A percentile compares a stretch with the other conserved stretches of the same genome.
Conservation (phyloP, 176 grass and related monocot species). For the Echinochloa phyllopogon region DNA sequence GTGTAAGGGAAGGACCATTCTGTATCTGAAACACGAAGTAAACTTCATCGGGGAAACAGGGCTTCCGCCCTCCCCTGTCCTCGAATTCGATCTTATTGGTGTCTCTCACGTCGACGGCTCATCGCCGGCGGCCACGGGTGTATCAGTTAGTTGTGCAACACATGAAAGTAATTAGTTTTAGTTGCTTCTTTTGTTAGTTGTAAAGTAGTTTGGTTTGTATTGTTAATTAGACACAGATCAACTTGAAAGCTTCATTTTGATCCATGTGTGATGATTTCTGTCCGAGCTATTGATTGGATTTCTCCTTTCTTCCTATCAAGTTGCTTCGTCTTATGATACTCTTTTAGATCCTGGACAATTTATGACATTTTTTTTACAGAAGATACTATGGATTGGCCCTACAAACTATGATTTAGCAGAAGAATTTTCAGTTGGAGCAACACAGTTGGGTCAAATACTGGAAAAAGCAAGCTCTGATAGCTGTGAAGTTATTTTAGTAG, state of each 20-base stretch:
- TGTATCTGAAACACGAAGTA: too few species aligned
- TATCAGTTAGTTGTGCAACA: neutral
- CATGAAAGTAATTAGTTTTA: conserved; percentile 30
- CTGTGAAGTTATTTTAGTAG: conserved; percentile 72
- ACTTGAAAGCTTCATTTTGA: conserved; percentile 20
- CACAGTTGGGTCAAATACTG: conserved; percentile 62
- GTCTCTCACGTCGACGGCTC: too few species aligned
- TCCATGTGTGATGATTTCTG: conserved; percentile 22
- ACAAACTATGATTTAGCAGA: conserved; percentile 52
- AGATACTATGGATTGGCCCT: conserved; percentile 83
- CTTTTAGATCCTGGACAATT: conserved; percentile 13
- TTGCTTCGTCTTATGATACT: conserved; percentile 7
- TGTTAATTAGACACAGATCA: conserved; percentile 10
- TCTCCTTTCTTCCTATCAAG: conserved; percentile 28
- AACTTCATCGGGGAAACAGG: too few species aligned
- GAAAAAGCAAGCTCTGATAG: conserved; percentile 55
- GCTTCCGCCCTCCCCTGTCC: too few species aligned
- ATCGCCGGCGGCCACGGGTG: too few species aligned
- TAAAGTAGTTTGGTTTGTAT: conserved; percentile 8
- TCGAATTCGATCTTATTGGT: too few species aligned
- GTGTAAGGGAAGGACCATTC: too few species aligned
- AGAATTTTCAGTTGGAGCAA: conserved; percentile 49
- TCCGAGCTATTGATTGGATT: conserved; percentile 17
- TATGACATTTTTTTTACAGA: conserved; percentile 59
- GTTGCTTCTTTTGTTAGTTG: conserved; percentile 3